Evolutionary conservation across 75 land plant genomes (phyloP).

Genomic region (Pinus taeda): DNA sequence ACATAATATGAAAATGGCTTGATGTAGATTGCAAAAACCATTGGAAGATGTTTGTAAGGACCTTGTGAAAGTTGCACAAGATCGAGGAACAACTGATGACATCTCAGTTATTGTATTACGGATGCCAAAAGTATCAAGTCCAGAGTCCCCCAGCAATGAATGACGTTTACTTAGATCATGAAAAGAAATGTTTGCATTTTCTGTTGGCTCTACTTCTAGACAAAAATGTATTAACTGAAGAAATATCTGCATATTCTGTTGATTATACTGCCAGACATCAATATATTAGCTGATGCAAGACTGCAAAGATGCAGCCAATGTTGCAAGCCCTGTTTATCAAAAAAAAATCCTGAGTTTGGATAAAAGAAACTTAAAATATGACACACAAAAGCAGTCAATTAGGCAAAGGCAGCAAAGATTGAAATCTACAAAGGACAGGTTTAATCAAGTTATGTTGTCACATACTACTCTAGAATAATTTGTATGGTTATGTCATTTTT

Average conservation of each 20-base stretch:
- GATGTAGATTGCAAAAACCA: slow-evolving; percentile 11
- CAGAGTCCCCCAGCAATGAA: background rate
- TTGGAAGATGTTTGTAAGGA: slow-evolving; percentile 25
- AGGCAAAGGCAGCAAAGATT: no score
- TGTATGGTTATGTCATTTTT: no score
- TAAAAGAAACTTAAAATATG: no score
- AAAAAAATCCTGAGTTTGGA: no score
- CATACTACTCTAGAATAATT: no score
- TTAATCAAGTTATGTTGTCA: no score
- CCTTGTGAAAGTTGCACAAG: slow-evolving; percentile 33
- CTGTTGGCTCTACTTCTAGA: background rate
- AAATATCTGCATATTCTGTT: no score
- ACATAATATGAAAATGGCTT: background rate
- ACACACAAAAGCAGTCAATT: no score
- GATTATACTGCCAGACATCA: no score
- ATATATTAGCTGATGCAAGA: no score
- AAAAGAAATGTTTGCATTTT: background rate
- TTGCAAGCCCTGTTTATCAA: no score
- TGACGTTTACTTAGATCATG: background rate
- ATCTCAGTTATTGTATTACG: slow-evolving; percentile 31
- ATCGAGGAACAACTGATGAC: slow-evolving; percentile 48
- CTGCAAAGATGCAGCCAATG: background rate
- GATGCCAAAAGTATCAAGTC: slow-evolving; percentile 5
- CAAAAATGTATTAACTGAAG: background rate
- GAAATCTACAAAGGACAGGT: no score